These are phyloP conservation scores for Tylopilus felleus DNA, from an alignment of 768 basidiomycete species.

Conservation along the genomic window DNA sequence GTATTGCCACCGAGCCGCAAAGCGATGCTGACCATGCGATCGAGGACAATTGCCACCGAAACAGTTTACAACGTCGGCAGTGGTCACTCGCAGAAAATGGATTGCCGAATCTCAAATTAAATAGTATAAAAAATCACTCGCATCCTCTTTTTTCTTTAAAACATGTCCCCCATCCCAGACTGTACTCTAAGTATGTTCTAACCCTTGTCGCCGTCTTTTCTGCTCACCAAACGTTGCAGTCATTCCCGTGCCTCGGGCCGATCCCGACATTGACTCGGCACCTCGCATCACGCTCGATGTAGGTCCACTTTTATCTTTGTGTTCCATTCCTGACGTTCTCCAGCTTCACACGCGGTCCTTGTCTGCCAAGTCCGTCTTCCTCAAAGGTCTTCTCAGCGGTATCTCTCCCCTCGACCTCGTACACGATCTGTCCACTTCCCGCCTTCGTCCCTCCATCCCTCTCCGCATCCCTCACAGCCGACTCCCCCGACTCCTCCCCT, in stretches of 20 bases:
- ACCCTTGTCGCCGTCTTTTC: neutral
- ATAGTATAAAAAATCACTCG: neutral
- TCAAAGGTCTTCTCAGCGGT: conserved; percentile 69
- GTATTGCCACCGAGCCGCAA: neutral
- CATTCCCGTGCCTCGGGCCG: conserved; percentile 39
- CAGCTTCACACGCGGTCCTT: conserved; percentile 83
- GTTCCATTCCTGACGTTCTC: conserved; percentile 6
- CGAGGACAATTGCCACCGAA: conserved; percentile 3
- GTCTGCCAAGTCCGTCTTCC: conserved; percentile 73
- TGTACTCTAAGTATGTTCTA: conserved; percentile 65
- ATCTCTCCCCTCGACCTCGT: conserved; percentile 60
- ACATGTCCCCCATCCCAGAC: conserved; percentile 39
- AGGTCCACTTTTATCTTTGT: conserved; percentile 14
- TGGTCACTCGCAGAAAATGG: neutral
- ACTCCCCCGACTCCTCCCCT: conserved; percentile 67
- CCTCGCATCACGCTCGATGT: conserved; percentile 61
- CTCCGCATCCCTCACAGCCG: conserved; percentile 42
- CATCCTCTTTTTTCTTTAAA: neutral
- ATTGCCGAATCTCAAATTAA: neutral
- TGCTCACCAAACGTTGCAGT: conserved; percentile 28
- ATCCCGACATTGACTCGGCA: conserved; percentile 38
- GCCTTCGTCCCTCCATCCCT: conserved; percentile 25
- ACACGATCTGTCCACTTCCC: conserved; percentile 30
- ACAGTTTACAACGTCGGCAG: conserved; percentile 2
- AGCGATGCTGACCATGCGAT: too few relatives aligned